Evolutionary conservation across 2,329 filamentous ascomycete species (phyloP).

Genomic region (Thyridium curvatum): DNA sequence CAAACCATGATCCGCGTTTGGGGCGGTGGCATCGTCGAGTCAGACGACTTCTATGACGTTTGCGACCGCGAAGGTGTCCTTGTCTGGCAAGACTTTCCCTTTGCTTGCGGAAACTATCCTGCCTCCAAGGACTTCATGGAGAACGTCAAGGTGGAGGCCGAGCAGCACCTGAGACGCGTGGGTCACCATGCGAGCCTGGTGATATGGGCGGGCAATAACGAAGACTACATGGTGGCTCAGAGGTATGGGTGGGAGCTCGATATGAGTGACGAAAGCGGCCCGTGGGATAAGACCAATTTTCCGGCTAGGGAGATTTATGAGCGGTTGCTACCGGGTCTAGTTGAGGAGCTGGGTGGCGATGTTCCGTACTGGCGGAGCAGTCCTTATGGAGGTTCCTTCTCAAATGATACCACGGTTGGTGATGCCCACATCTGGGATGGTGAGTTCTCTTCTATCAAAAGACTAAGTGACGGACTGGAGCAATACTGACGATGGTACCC

Average conservation of each 20-base stretch:
- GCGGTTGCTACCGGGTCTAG: neutral
- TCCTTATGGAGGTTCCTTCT: neutral
- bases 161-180: conserved; percentile 54
- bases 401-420: conserved; percentile 1
- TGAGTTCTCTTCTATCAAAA: too few relatives aligned
- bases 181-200: conserved; percentile 61
- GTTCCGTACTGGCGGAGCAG: neutral
- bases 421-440: neutral
- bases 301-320: neutral
- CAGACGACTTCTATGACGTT: conserved; percentile 65
- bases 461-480: too few relatives aligned
- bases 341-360: neutral
- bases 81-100: conserved; percentile 88
- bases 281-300: neutral
- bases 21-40: conserved; percentile 67
- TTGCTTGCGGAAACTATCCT: conserved; percentile 73
- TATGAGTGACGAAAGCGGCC: neutral
- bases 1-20: conserved; percentile 12
- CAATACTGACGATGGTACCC: too few relatives aligned
- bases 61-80: conserved; percentile 74
- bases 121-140: conserved; percentile 55
- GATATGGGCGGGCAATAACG: conserved; percentile 74
- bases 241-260: conserved; percentile 19
- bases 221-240: conserved; percentile 31
- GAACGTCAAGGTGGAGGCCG: conserved; percentile 59